Percentiles rank a stretch among this genome's conserved stretches.
Evolutionary conservation across 169 alveolate species (phyloP).

Genomic region (Babesia bigemina): DNA sequence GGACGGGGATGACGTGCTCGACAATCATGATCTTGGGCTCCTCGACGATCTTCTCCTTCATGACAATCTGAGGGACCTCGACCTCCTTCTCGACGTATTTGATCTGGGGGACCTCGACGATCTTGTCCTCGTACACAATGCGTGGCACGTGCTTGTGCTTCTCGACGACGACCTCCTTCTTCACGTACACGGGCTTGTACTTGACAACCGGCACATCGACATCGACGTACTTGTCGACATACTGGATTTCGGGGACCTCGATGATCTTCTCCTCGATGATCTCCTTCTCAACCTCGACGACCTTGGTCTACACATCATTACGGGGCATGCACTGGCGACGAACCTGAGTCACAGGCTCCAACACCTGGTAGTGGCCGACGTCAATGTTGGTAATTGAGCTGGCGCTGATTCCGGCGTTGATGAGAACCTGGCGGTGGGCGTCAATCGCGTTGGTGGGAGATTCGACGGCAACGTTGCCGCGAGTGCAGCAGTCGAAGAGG

Average conservation of each 20-base stretch:
- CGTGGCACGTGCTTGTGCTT: slow-evolving; percentile 78
- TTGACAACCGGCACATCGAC: slow-evolving; percentile 77
- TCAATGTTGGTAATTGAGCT: slow-evolving; percentile 40
- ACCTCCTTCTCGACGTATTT: slow-evolving; percentile 81
- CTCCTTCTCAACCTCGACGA: slow-evolving; percentile 79
- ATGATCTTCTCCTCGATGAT: slow-evolving; percentile 78
- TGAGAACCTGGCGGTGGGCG: slow-evolving; percentile 50
- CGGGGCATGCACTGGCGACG: not conserved
- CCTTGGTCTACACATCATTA: slow-evolving; percentile 69
- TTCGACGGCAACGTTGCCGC: slow-evolving; percentile 26
- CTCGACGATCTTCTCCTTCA: slow-evolving; percentile 78
- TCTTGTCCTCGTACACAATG: slow-evolving; percentile 80
- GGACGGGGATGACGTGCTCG: slow-evolving; percentile 81
- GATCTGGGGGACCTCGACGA: slow-evolving; percentile 84
- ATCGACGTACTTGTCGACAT: slow-evolving; percentile 81
- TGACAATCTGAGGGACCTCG: slow-evolving; percentile 81
- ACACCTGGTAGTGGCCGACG: slow-evolving; percentile 66
- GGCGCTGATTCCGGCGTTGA: slow-evolving; percentile 65
- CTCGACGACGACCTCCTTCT: slow-evolving; percentile 80
- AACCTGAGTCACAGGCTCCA: slow-evolving; percentile 73
- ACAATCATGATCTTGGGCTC: slow-evolving; percentile 82
- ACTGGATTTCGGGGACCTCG: slow-evolving; percentile 83
- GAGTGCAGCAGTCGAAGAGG: slow-evolving; percentile 62
- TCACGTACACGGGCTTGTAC: slow-evolving; percentile 78
- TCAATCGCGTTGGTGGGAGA: slow-evolving; percentile 14